phyloP scores from a whole-genome alignment of 345 rosid genomes.

The Dipteronia dyeriana region DNA sequence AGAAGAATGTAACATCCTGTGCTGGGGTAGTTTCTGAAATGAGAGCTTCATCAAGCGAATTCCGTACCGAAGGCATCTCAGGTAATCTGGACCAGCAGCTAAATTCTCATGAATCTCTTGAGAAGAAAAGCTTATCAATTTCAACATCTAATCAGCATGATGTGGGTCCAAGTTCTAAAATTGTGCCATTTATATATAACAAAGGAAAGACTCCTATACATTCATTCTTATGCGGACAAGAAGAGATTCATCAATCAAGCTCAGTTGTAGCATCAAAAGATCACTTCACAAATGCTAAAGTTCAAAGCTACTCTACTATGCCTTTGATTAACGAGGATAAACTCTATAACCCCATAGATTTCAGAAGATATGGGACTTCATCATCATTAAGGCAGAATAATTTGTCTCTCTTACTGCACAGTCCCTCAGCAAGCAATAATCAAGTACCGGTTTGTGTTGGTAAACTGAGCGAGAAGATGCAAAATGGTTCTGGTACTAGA shows the following conservation, averaged over 20 bases:
- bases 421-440: background rate
- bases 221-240: constrained; percentile 24
- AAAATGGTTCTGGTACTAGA: constrained; percentile 20
- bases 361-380: constrained; percentile 23
- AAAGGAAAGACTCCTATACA: constrained; percentile 25
- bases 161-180: constrained; percentile 47
- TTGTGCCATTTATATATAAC: constrained; percentile 31
- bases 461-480: constrained; percentile 23
- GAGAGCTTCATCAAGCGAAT: constrained; percentile 29
- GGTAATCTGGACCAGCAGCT: constrained; percentile 28
- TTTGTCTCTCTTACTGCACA: constrained; percentile 18
- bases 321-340: constrained; percentile 46
- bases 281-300: constrained; percentile 17
- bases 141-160: constrained; percentile 30
- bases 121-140: constrained; percentile 25
- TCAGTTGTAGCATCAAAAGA: constrained; percentile 29
- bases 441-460: constrained; percentile 22
- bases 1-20: constrained; percentile 13
- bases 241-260: constrained; percentile 24
- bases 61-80: constrained; percentile 22
- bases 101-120: constrained; percentile 27
- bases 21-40: constrained; percentile 18
- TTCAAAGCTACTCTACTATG: constrained; percentile 31
- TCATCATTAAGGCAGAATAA: background rate
- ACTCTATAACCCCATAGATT: constrained; percentile 24